Evolutionary conservation across 768 basidiomycete species (phyloP), one percentile per base, ranked within the genome.

Genomic region (Mycena vulgaris): DNA sequence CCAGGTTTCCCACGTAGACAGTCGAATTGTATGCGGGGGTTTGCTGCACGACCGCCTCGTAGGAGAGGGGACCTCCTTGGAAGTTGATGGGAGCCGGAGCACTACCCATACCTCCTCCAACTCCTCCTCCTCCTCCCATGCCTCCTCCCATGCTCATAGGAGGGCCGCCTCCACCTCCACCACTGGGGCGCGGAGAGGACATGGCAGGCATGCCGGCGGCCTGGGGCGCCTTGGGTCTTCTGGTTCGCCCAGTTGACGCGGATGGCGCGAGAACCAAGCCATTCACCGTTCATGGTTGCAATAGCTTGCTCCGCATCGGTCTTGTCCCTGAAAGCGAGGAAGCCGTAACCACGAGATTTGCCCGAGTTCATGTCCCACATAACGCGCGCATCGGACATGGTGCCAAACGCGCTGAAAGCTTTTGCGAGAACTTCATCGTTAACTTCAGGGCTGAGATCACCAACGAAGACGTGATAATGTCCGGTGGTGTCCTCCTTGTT

Each of bases 341-440:
- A 99, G 58, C 97, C 97, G 79, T 99, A 98, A 47, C 97, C 97
- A 77, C 97, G 93, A 77, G 93, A 95, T 85, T 99, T 98, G 70
- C 98, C 98, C 61, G 97, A 97, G 84, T 97, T 98, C 96, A 99
- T 98, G 81, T 99, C 98, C 97, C 97, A 99, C 97, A 99, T 99
- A 69, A 99, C 98, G 37, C 98, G 91, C 57, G 97, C 97, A 82
- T 99, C 98, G 59, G 95, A 97, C 83, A 99, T 88, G 70, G 93
- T 94, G 35, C 96, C 97, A 80, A 99, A 99, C 42, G 97, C 97
- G 76, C 90, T 92, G 87, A 99, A 99, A 9, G 98, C 98, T 85
- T 99, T 98, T 66, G 85, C 93, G 71, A 99, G 91, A 63, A 98
- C 95, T 21, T 97, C 96, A 77, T 99, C 98, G 80, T 96, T 99